Percentiles rank a stretch among this genome's conserved stretches.
phyloP scores from a whole-genome alignment of 345 rosid genomes.

The Xanthoceras sorbifolium region DNA sequence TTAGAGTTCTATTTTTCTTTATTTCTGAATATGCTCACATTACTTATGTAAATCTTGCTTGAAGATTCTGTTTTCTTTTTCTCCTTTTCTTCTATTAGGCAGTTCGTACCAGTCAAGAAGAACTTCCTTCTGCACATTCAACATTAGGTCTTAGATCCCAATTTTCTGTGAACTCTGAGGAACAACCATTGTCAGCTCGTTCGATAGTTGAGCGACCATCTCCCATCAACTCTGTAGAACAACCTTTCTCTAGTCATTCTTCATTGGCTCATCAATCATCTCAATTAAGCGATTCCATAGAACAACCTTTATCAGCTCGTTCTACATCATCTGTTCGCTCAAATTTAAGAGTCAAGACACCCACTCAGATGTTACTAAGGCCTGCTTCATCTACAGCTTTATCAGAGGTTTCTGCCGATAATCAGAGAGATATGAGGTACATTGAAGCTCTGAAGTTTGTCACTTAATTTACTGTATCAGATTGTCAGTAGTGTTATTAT shows the following conservation, averaged over 20 bases:
- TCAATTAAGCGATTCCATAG: conserved; percentile 36
- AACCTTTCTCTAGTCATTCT: conserved; percentile 46
- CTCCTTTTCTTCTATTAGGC: conserved; percentile 41
- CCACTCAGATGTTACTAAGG: conserved; percentile 52
- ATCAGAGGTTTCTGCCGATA: conserved; percentile 41
- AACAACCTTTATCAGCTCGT: conserved; percentile 57
- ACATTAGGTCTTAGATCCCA: conserved; percentile 41
- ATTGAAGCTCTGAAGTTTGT: neutral
- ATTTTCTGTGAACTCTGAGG: conserved; percentile 31
- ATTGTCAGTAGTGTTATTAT: neutral
- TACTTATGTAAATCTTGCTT: conserved; percentile 16
- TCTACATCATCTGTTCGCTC: conserved; percentile 49
- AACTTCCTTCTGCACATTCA: conserved; percentile 46
- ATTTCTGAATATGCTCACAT: too few species aligned
- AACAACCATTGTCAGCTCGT: conserved; percentile 40
- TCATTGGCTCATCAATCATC: conserved; percentile 34
- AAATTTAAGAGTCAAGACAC: conserved; percentile 36
- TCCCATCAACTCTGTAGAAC: conserved; percentile 45
- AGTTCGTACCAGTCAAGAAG: conserved; percentile 63
- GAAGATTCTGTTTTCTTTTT: conserved; percentile 10
- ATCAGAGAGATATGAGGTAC: conserved; percentile 65
- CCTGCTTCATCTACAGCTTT: conserved; percentile 47
- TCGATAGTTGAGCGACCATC: conserved; percentile 37
- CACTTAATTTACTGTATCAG: neutral
- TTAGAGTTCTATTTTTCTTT: too few species aligned